Conservation (phyloP, 306 rosid species). For the Quercus robur region DNA sequence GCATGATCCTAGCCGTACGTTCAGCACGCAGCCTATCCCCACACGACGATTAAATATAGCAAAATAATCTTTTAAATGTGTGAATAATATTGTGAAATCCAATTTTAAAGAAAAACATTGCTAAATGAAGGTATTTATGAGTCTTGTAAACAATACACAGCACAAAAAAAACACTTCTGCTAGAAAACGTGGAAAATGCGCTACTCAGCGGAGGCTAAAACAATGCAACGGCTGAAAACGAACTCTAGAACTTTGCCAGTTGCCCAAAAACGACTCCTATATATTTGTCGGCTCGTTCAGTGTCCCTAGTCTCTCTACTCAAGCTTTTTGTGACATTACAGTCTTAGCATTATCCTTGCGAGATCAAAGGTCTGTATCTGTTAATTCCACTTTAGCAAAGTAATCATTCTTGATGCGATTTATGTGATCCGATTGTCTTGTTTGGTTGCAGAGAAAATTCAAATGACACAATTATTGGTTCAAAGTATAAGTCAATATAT, state of each 20-base stretch:
- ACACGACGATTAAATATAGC: neutral
- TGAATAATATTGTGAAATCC: fast-evolving
- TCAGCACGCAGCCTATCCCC: neutral
- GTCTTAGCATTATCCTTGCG: neutral
- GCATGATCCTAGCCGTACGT: slow-evolving; percentile 9
- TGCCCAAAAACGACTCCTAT: neutral
- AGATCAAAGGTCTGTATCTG: neutral
- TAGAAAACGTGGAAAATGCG: fast-evolving
- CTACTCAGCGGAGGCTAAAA: neutral
- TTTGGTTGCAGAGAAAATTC: neutral
- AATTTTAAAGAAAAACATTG: too few species aligned
- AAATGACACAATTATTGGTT: neutral
- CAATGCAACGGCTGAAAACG: neutral
- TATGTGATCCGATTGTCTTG: neutral
- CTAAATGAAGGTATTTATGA: too few species aligned
- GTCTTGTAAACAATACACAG: fast-evolving
- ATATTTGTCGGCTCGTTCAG: neutral
- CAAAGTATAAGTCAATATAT: too few species aligned
- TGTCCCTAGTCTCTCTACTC: too few species aligned
- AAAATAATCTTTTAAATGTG: too few species aligned
- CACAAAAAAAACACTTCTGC: fast-evolving
- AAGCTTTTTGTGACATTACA: neutral
- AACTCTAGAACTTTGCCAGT: slow-evolving; percentile 13
- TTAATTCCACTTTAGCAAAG: neutral
- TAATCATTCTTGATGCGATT: neutral